Evolutionary conservation across 345 rosid species (phyloP), one percentile per base, ranked within the genome.

Genomic region (Odontarrhena argentea): DNA sequence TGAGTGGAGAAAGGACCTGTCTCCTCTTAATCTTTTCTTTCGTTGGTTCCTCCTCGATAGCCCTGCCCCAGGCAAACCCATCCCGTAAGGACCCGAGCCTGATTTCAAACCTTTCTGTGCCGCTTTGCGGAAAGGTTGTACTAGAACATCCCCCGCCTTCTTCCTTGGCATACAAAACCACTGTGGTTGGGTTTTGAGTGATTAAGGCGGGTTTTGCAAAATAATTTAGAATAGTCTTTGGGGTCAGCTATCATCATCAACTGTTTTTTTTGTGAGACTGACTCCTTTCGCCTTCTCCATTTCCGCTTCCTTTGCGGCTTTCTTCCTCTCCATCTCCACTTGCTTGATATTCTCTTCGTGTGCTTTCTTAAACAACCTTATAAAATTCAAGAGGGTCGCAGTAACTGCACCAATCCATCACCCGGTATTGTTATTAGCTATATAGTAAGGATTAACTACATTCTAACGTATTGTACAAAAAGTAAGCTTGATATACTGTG

Each of bases 281-380:
- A 76, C 58, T 67, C 88, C 93, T 81, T 84, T 91, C 0, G 95
- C 85, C 82, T 84, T 88, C 77, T 84, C 93, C 91, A 87, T 87
- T 63, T 91, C 99, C 2, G 97, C 96, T 76, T 94, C 99, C 69
- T 94, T 88, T 11, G 81, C 86, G 22, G 88, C 92, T 81, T 91
- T 91, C 82, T 91, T 95, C 85, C 73, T 95, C 75, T 91, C 97
- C 77, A 85, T 46, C 79, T 95, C 99, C 7, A 80, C 92, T 81
- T 87, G 93, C 69, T 95, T 95, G 65, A 79, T 7, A 64, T 91
- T 95, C 77, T 95, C 99, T 65, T 95, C 97, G 51, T 91, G 97
- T 52, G 99, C 95, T 85, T 81, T 89, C 63, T 89, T 88, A 48
- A 95, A 95, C 80, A 91, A 70, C 74, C 81, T 84, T 80, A 84